Conservation (phyloP, 1,139 yeast species). For the Yamadazyma aaseri region DNA sequence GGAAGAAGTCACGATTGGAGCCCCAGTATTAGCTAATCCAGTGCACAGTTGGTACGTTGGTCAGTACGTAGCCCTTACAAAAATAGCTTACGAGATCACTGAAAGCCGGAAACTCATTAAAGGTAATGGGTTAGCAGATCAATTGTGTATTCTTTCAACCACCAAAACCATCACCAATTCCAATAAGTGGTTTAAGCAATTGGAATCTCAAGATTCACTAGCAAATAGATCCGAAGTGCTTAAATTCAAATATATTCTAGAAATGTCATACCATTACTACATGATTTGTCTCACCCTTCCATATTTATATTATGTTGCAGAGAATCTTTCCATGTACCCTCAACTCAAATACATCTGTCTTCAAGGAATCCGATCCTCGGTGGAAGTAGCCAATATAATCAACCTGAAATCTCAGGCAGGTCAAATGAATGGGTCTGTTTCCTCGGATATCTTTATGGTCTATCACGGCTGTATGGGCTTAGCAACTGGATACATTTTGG, state of each 20-base stretch:
- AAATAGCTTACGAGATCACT: conserved; percentile 2
- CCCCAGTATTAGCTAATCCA: background rate
- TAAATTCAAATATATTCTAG: too few relatives aligned
- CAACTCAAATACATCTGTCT: background rate
- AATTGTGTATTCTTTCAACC: background rate
- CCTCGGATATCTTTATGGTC: conserved; percentile 1
- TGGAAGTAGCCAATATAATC: background rate
- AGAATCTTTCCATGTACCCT: background rate
- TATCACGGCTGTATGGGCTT: conserved; percentile 5
- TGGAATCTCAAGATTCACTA: too few relatives aligned
- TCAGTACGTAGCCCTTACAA: background rate
- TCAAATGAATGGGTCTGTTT: background rate
- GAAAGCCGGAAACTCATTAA: conserved; percentile 3
- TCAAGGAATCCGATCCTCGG: conserved; percentile 2
- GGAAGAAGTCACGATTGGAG: conserved; percentile 5
- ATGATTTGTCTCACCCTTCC: conserved; percentile 3
- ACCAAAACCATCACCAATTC: conserved; percentile 1
- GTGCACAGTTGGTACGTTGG: background rate
- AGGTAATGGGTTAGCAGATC: background rate
- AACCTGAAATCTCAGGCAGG: background rate
- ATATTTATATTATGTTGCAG: conserved; percentile 1
- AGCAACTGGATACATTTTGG: conserved; percentile 1
- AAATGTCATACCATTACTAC: conserved; percentile 3
- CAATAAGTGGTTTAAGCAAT: background rate
- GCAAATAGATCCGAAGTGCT: too few relatives aligned